These are phyloP conservation scores for Lipomyces chichibuensis DNA, from an alignment of 805 yeast species.

Conservation along the genomic window DNA sequence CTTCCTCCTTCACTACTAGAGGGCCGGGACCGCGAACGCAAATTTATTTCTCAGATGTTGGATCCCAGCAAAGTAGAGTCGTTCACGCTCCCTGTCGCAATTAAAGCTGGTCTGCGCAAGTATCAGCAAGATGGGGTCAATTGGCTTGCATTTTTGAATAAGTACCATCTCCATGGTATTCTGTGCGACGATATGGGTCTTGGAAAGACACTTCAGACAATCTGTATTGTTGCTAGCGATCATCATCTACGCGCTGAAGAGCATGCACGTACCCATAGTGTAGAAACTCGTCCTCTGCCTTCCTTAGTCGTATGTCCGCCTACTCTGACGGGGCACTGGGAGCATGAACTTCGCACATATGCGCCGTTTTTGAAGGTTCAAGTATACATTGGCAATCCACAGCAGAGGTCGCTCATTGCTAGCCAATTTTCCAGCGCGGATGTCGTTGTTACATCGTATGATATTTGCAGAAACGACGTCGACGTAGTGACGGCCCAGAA, in stretches of 20 bases:
- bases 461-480: conserved; percentile 91
- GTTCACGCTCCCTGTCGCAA: conserved; percentile 84
- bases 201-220: conserved; percentile 95
- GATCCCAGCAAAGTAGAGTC: conserved; percentile 89
- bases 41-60: conserved; percentile 96
- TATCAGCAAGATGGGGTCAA: conserved; percentile 99
- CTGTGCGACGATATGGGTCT: conserved; percentile 99
- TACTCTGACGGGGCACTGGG: conserved; percentile 98
- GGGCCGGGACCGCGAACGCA: conserved; percentile 93
- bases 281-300: conserved; percentile 75
- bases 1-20: conserved; percentile 80
- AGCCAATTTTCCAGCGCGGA: conserved; percentile 62
- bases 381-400: conserved; percentile 94
- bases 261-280: conserved; percentile 59
- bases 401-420: conserved; percentile 62
- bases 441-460: conserved; percentile 91
- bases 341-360: conserved; percentile 86
- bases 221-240: conserved; percentile 95
- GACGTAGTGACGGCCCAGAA: conserved; percentile 61
- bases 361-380: conserved; percentile 82
- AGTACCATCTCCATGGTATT: conserved; percentile 94
- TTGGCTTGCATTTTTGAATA: conserved; percentile 94
- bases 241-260: conserved; percentile 82
- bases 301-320: conserved; percentile 94
- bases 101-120: conserved; percentile 87